Base-by-base conservation (phyloP, 164 flowering plant genomes). In the Nymphaea colorata region DNA sequence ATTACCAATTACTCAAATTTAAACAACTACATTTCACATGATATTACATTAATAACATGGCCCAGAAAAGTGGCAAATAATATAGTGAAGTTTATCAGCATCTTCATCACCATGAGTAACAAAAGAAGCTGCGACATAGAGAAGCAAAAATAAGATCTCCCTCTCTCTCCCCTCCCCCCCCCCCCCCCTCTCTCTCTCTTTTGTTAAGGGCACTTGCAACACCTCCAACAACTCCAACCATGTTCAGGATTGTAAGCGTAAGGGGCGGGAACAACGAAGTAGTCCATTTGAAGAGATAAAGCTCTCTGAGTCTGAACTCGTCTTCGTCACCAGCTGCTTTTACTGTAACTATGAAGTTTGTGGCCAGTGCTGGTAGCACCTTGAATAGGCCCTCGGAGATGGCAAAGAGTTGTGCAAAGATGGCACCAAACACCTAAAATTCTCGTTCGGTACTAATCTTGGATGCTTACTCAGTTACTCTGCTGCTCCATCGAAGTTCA, bases 271-370 rank as follows among this genome's bases (percentile, higher is more conserved):
- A 84, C 68, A 87, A 84, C 59, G 86, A 86, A 11, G 86, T 85
- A 4, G 91, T 88, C 91, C 94, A 88, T 74, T 88, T 86, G 85
- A 86, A 85, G 72, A 88, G 81, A 72, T 86, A 86, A 57, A 88
- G 88, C 66, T 86, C 89, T n/a, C n/a, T n/a, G n/a, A n/a, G n/a
- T 2, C 89, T 85, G 68, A 84, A 85, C 59, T 82, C 94, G 0
- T 71, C 65, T 41, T 85, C 89, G 7, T 86, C 90, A 2, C 41
- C 63, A 0, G 83, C 84, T 44, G 87, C 78, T 64, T 86, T 88
- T 42, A 87, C 69, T 11, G 88, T 86, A 2, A 87, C 90, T 0
- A 87, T 86, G 78, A 87, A 86, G 74, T 84, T 86, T 57, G 89
- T 88, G 71, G 86, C 90, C 3, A 84, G 84, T 0, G 90, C 93